Conservation (phyloP, 768 basidiomycete genomes). For the Tulasnella sp. region DNA sequence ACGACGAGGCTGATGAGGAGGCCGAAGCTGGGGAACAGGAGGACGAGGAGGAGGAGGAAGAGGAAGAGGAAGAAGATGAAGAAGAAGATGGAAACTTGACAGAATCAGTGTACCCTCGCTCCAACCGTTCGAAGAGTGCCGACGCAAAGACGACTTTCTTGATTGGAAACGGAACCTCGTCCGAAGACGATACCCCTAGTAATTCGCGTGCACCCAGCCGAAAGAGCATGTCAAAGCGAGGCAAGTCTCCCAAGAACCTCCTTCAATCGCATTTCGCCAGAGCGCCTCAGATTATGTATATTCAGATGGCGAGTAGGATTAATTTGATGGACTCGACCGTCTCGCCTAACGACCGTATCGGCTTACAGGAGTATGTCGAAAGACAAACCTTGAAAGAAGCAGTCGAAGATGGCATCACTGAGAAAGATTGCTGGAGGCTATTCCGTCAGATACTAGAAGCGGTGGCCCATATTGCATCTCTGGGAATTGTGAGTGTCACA, state of each 20-base stretch:
- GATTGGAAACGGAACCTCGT: neutral
- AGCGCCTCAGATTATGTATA: constrained; percentile 62
- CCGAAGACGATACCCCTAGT: constrained; percentile 14
- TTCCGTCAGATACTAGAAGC: constrained; percentile 89
- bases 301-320: constrained; percentile 67
- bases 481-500: constrained; percentile 61
- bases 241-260: neutral
- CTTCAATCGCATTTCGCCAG: neutral
- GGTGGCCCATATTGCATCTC: constrained; percentile 76
- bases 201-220: constrained; percentile 11
- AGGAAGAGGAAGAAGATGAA: constrained; percentile 39
- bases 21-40: constrained; percentile 34
- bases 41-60: constrained; percentile 34
- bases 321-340: neutral
- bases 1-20: constrained; percentile 19
- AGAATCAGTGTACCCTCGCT: neutral
- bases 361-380: constrained; percentile 72
- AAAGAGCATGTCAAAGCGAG: neutral
- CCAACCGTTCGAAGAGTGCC: neutral
- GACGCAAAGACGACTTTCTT: constrained; percentile 18
- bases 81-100: constrained; percentile 26
- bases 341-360: neutral
- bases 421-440: constrained; percentile 82
- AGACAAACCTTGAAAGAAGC: constrained; percentile 81
- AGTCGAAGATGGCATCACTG: constrained; percentile 69